A percentile compares a stretch with the other conserved stretches of the same genome.
These are phyloP conservation scores for Bromus sterilis DNA, from an alignment of 176 grass and related monocot species.

Conservation along the genomic window DNA sequence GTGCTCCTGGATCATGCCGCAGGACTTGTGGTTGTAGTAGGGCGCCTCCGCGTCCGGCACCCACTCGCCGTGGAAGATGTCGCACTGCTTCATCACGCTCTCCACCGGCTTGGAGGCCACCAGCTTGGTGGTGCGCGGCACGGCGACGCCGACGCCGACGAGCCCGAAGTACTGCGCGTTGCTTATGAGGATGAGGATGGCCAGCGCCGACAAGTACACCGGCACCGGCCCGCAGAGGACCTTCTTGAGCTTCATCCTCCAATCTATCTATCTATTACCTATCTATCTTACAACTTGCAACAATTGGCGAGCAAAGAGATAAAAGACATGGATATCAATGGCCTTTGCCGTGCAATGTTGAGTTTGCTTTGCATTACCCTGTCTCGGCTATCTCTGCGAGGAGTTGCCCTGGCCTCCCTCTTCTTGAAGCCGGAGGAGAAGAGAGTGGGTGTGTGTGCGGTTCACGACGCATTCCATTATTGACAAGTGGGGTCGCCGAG, in stretches of 20 bases:
- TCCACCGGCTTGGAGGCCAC: constrained; percentile 33
- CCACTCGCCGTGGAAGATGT: constrained; percentile 74
- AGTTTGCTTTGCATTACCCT: background rate
- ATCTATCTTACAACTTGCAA: background rate
- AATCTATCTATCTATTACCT: background rate
- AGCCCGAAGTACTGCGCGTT: constrained; percentile 60
- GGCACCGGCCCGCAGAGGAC: constrained; percentile 46
- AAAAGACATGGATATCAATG: no score
- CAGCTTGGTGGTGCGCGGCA: constrained; percentile 36
- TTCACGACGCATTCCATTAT: constrained; percentile 38
- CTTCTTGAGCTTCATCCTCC: constrained; percentile 42
- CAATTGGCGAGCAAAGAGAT: background rate
- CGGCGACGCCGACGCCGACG: constrained; percentile 33
- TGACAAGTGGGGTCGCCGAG: constrained; percentile 4
- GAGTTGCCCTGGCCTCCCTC: no score
- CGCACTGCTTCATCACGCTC: constrained; percentile 59
- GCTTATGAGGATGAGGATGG: constrained; percentile 51
- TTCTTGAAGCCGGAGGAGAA: constrained; percentile 14
- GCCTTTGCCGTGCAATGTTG: background rate
- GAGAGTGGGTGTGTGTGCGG: constrained; percentile 26
- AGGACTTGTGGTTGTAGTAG: constrained; percentile 65
- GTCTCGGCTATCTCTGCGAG: no score
- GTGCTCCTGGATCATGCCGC: constrained; percentile 60
- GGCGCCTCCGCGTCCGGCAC: constrained; percentile 45
- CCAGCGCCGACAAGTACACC: constrained; percentile 59